Percentiles rank a stretch among this genome's conserved stretches.
These are phyloP conservation scores for Beauveria asiatica DNA, from an alignment of 2,329 filamentous ascomycete genomes.

Conservation along the genomic window DNA sequence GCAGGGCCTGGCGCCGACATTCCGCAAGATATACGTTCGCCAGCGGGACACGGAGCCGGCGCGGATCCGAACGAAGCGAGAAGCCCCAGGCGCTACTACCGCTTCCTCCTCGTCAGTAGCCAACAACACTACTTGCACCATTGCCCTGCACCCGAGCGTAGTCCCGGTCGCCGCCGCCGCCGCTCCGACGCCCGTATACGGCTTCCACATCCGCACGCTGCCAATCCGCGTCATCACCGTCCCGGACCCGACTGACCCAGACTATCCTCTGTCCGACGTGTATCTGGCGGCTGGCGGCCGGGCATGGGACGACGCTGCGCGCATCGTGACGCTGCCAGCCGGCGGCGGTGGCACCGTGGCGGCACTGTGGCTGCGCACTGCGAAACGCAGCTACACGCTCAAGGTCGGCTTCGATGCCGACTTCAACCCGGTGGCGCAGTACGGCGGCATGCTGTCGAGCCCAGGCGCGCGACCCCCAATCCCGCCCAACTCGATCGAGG, in stretches of 20 bases:
- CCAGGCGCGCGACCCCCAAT: neutral
- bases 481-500: neutral
- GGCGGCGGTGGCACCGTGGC: constrained; percentile 6
- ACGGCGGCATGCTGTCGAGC: constrained; percentile 6
- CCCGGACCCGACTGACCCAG: neutral
- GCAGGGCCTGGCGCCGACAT: neutral
- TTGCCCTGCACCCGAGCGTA: neutral
- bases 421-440: constrained; percentile 10
- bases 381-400: neutral
- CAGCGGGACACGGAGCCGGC: neutral
- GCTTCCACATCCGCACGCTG: constrained; percentile 6
- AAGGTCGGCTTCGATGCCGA: constrained; percentile 10
- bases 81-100: neutral
- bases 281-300: neutral
- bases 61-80: neutral
- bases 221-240: neutral
- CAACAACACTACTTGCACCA: neutral
- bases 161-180: neutral
- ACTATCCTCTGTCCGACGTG: neutral
- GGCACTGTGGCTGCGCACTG: neutral
- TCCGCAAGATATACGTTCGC: constrained; percentile 4
- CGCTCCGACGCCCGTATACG: neutral
- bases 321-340: constrained; percentile 5
- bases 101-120: neutral
- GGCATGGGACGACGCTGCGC: neutral